Evolutionary conservation across 805 yeast species (phyloP), one percentile per base, ranked within the genome.

Genomic region (Ogataea naganishii): DNA sequence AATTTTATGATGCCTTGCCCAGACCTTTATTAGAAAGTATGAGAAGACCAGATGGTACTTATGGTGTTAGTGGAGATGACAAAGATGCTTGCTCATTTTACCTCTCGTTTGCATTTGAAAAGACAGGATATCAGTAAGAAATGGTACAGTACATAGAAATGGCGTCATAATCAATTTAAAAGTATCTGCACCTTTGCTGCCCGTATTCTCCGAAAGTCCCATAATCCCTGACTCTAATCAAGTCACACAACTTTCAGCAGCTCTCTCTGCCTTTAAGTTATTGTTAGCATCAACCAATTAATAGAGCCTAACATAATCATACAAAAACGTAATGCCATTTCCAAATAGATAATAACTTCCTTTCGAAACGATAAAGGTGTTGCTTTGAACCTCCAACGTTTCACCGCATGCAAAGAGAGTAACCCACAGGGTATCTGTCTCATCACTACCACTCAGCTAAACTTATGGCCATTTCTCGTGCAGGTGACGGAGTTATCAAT

Each of bases 1-100:
- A 61, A 18, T 80, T 75, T 66, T 72, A 72, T 38, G 53, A 64
- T 19, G 64, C 58, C 36, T 60, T 82, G 24, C 80, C 78, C 29
- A 69, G 67, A 33, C 69, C 58, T 3, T 41, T 79, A 47, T 54
- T 72, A 8, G 81, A 80, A 30, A 80, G 82, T 5, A 72, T 92
- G 47, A 70, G 72, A 37, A 67, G 92, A 41, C 60, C 68, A 1
- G 94, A 84, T 49, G 96, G 96, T 0, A 67, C 72, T 28, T 75
- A 75, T 44, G 96, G 95, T 20, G 82, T 88, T 21, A 86, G 78
- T 50, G 95, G 95, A 2, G 85, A 75, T 26, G 95, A 89, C 49
- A 70, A 83, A 33, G 96, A 89, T 49, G 85, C 85, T 0, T 66
- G 80, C 28, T 84, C 82, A n/a, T 81, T 85, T 44, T 88, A 86